Evolutionary conservation across 305 asterid genomes (phyloP), one percentile per base, ranked within the genome.

Genomic region (Galium porrigens): DNA sequence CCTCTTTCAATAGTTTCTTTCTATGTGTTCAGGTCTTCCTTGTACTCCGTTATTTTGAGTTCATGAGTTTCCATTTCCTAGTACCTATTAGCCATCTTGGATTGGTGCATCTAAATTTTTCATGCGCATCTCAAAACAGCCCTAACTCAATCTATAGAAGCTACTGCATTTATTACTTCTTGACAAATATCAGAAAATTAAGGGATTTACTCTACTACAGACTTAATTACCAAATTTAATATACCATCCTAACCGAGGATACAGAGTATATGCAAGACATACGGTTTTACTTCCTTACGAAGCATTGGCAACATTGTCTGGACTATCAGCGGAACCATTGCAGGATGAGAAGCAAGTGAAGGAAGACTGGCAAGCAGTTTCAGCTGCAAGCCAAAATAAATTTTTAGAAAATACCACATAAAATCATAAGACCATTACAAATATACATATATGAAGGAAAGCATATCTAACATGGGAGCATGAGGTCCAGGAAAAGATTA

Each of bases 271-370:
- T 12, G 48, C 12, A 54, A 32, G 76, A 78, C 90, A 48, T 89
- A 92, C 99, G 85, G 84, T 74, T 89, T 82, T 46, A 74, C 83
- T 65, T 87, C 89, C 63, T 80, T 82, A 75, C 82, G 95, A 79
- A 92, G 96, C 97, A 92, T 92, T 68, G 99, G 97, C 75, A 77
- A 73, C 72, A 92, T 80, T 72, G 92, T 82, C 85, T 92, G 99
- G 81, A 84, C 83, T 68, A 86, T 62, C 69, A 92, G 81, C 22
- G 97, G 97, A 57, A 81, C 77, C 95, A 89, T 87, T 59, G 96
- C 94, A 72, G 94, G 76, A 77, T 89, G 90, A 59, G 97, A 83
- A 73, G 90, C 96, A 76, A 86, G 87, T 61, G 91, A 81, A 11
- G 99, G 94, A 54, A 92, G 90, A 86, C 84, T 66, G 36, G 79